Evolutionary conservation across 2,329 filamentous ascomycete species (phyloP), one percentile per base, ranked within the genome.

Genomic region (Claviceps sp.): DNA sequence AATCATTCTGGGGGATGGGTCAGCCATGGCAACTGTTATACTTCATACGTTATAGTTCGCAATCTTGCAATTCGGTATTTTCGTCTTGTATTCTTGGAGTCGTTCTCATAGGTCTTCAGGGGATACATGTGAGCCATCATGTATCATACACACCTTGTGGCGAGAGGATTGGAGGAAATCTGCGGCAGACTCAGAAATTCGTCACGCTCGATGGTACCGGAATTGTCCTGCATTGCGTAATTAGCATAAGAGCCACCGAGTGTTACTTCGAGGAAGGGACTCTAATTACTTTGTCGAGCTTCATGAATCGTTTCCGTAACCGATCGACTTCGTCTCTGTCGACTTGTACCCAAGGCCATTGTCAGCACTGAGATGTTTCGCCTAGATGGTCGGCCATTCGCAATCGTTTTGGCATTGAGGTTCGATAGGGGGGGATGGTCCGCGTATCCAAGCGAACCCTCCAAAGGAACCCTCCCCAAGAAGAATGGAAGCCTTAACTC

Each of bases 241-340:
- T 46, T 46, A 46, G 24, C 30, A 46, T 11, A 26, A 26, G 10
- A 44, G 19, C 4, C 5, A 26, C 19, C 19, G 41, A 10, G 41
- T 11, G 41, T 19, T 42, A 5, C 17, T 43, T 22, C 5, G 19
- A n/a, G 22, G 5, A 8, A 16, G 10, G 24, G 34, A 19, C 6
- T 22, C 39, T 5, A 1, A 16, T 8, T 44, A 93, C 91, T 81
- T 96, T 97, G 72, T 98, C 93, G 55, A 98, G 76, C 73, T 98
- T 98, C 91, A 97, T 97, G 67, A 98, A 98, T 56, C 91, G 82
- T 76, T 98, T 98, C 65, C 89, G 81, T 67, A 98, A 77, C 64
- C 93, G 82, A 67, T 97, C 93, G 55, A 98, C 89, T 70, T 98
- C 93, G 64, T 98, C 93, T 68, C 87, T 85, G 74, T 98, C 88